Base-by-base conservation (phyloP, 1,284 basidiomycete genomes). In the Ceratobasidium sp. region DNA sequence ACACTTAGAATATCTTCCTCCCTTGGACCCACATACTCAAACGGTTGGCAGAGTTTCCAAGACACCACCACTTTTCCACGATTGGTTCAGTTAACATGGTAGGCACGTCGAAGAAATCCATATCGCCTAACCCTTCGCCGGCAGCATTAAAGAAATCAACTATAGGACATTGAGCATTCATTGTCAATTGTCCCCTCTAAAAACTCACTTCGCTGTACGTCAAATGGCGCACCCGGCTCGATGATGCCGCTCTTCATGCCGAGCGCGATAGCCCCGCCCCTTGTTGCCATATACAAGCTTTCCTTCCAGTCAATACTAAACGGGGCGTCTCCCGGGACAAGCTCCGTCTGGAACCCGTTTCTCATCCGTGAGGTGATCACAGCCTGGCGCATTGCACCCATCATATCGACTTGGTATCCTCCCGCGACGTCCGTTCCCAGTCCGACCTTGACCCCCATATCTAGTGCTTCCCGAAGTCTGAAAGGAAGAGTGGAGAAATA, bases 21-120 rank as follows among this genome's bases (percentile, higher is more conserved):
- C 93, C 93, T 80, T 93, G 91, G 1, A 94, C 84, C 91, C 92
- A 94, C 79, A 93, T 83, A 0, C 80, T 83, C 2, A 75, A 77
- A 12, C 92, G 84, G 79, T 94, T 94, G 59, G 85, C 83, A 14
- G 77, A 79, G 76, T 92, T 89, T 1, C 93, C 93, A 52, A 90
- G 79, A 76, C 91, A 92, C 92, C 92, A 95, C 93, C 93, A 95
- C 77, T 91, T 92, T 79, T 94, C 93, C 30, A 94, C 77, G 79
- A 87, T 82, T 65, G 90, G 89, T 64, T 83, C 78, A 36, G 84
- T 83, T 48, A 86, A 78, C 2, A 76, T 72, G 30, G 71, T 67
- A 23, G 80, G 79, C n/a, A 80, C 76, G 72, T 87, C 87, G 76
- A 94, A 89, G 76, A 92, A 88, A 77, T 93, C 91, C 4, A 93